Conservation (phyloP, 2,329 filamentous ascomycete genomes). For the Colletotrichum coccodes region DNA sequence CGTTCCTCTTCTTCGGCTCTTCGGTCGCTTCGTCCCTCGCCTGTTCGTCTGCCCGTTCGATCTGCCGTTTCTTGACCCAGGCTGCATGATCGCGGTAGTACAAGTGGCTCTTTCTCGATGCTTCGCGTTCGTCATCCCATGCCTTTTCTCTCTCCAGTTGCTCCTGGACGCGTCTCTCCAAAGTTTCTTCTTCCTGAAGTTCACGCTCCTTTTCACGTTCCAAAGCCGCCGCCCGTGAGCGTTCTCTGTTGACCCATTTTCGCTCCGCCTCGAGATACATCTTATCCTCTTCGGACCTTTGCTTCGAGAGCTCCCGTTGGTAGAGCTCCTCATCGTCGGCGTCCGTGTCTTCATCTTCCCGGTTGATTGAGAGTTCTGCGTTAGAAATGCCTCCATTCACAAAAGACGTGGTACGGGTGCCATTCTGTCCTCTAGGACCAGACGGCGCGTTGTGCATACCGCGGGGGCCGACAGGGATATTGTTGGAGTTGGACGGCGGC, state of each 20-base stretch:
- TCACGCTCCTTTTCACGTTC: conserved; percentile 87
- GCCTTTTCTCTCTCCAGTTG: conserved; percentile 71
- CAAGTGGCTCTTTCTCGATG: conserved; percentile 74
- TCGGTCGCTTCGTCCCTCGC: conserved; percentile 86
- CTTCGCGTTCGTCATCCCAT: conserved; percentile 94
- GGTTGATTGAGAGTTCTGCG: conserved; percentile 64
- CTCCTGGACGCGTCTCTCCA: conserved; percentile 74
- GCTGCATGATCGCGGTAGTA: conserved; percentile 89
- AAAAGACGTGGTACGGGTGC: conserved; percentile 73
- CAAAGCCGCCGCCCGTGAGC: conserved; percentile 83
- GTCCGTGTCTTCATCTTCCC: conserved; percentile 87
- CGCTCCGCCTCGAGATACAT: conserved; percentile 86
- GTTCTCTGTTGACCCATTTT: conserved; percentile 90
- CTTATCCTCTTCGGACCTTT: conserved; percentile 81
- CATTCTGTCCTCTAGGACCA: conserved; percentile 72
- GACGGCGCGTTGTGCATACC: conserved; percentile 80
- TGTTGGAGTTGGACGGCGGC: conserved; percentile 72
- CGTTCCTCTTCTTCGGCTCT: conserved; percentile 80
- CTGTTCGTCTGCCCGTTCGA: conserved; percentile 78
- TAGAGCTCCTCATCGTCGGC: conserved; percentile 90
- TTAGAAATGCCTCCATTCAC: conserved; percentile 81
- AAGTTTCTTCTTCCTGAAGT: conserved; percentile 75
- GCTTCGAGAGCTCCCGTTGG: conserved; percentile 75
- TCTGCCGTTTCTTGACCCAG: conserved; percentile 85
- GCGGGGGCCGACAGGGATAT: conserved; percentile 79